Percentiles rank a stretch among this genome's conserved stretches.
Evolutionary conservation across 805 yeast species (phyloP).

Genomic region (Isabelozyma gotoi): DNA sequence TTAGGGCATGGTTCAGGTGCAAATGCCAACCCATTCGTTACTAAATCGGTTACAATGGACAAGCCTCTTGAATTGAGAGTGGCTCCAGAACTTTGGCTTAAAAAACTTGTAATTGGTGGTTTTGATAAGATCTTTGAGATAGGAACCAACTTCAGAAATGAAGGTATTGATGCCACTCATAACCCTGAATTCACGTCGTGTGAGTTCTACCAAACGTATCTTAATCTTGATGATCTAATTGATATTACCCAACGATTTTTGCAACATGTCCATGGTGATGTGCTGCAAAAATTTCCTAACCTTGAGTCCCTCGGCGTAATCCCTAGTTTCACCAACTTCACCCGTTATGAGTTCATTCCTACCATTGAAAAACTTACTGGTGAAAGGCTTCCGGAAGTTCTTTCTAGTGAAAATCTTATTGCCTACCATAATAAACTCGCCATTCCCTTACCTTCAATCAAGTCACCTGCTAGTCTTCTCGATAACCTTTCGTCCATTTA

Average conservation of each 20-base stretch:
- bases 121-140: slow-evolving; percentile 85
- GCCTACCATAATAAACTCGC: slow-evolving; percentile 39
- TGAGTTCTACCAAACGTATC: slow-evolving; percentile 81
- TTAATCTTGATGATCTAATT: slow-evolving; percentile 67
- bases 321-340: slow-evolving; percentile 9
- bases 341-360: slow-evolving; percentile 62
- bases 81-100: slow-evolving; percentile 95
- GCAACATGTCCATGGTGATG: slow-evolving; percentile 30
- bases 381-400: slow-evolving; percentile 41
- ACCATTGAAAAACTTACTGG: slow-evolving; percentile 60
- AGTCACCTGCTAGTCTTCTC: slow-evolving; percentile 58
- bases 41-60: slow-evolving; percentile 33
- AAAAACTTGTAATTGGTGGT: slow-evolving; percentile 78
- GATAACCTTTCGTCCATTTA: slow-evolving; percentile 61
- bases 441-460: slow-evolving; percentile 33
- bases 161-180: slow-evolving; percentile 89
- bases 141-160: slow-evolving; percentile 85
- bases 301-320: not conserved
- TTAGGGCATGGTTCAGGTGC: slow-evolving; percentile 83
- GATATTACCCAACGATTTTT: slow-evolving; percentile 60
- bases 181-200: slow-evolving; percentile 92
- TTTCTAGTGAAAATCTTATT: slow-evolving; percentile 41
- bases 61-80: slow-evolving; percentile 64
- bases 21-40: slow-evolving; percentile 81
- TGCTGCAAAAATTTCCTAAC: slow-evolving; percentile 12